Percentiles rank a stretch among this genome's conserved stretches.
Conservation (phyloP, 192 early-diverging fungal genomes). For the Coemansia sp. region DNA sequence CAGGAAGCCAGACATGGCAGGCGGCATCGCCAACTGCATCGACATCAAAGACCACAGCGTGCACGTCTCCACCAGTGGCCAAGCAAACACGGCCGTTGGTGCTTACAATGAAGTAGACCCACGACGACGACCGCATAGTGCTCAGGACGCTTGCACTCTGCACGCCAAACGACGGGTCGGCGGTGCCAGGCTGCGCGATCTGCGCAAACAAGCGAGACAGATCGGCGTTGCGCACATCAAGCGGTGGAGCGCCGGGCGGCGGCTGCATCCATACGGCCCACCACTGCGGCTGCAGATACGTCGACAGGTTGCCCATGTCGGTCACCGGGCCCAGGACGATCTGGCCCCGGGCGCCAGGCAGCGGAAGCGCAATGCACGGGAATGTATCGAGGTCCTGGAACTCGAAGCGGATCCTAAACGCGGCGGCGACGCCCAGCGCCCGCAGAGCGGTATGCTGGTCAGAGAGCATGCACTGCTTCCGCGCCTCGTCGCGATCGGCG, state of each 20-base stretch:
- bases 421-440: slow-evolving; percentile 20
- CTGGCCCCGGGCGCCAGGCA: slow-evolving; percentile 25
- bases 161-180: slow-evolving; percentile 5
- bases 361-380: slow-evolving; percentile 25
- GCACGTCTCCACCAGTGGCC: slow-evolving; percentile 11
- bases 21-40: not conserved
- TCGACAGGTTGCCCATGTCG: slow-evolving; percentile 24
- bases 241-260: not conserved
- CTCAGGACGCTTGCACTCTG: slow-evolving; percentile 8
- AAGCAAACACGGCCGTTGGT: slow-evolving; percentile 22
- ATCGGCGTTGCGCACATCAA: slow-evolving; percentile 9
- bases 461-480: not conserved
- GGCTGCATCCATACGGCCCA: slow-evolving; percentile 30
- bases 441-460: slow-evolving; percentile 5
- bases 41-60: slow-evolving; percentile 20
- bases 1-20: slow-evolving; percentile 35
- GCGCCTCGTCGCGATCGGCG: not conserved
- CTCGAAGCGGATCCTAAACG: slow-evolving; percentile 32
- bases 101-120: slow-evolving; percentile 28
- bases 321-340: slow-evolving; percentile 29
- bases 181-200: not conserved
- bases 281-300: slow-evolving; percentile 46
- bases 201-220: slow-evolving; percentile 20
- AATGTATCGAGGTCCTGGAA: slow-evolving; percentile 42
- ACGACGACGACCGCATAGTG: slow-evolving; percentile 14